Conservation (phyloP, 108 stramenopile genomes). For the Cyclostephanos invisitatus region DNA sequence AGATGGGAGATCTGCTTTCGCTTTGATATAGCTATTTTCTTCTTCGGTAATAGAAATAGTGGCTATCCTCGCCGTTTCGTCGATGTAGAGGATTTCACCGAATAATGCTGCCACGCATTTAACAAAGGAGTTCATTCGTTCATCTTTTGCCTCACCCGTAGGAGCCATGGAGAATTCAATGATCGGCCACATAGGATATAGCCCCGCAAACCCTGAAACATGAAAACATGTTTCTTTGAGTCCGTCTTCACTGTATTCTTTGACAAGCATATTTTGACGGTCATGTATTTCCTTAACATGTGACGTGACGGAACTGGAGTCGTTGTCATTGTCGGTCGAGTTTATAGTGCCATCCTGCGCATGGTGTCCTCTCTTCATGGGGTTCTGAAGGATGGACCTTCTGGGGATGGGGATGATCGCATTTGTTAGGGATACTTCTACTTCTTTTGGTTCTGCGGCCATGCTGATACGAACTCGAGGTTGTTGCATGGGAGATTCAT, state of each 20-base stretch:
- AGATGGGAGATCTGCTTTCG: not conserved
- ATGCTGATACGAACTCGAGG: too few species aligned
- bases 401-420: too few species aligned
- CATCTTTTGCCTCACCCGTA: not conserved
- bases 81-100: not conserved
- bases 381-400: too few species aligned
- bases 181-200: slow-evolving; percentile 1
- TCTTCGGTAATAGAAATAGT: not conserved
- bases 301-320: too few species aligned
- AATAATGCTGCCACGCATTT: not conserved
- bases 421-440: too few species aligned
- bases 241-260: not conserved
- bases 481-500: too few species aligned
- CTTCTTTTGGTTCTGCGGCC: too few species aligned
- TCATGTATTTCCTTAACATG: too few species aligned
- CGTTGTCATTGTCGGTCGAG: too few species aligned
- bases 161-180: not conserved
- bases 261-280: too few species aligned
- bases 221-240: not conserved
- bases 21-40: not conserved
- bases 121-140: not conserved
- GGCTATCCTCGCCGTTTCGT: not conserved
- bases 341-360: too few species aligned
- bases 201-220: not conserved
- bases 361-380: too few species aligned